These are phyloP conservation scores for Diaporthe destruens DNA, from an alignment of 2,329 filamentous ascomycete genomes.

Conservation along the genomic window DNA sequence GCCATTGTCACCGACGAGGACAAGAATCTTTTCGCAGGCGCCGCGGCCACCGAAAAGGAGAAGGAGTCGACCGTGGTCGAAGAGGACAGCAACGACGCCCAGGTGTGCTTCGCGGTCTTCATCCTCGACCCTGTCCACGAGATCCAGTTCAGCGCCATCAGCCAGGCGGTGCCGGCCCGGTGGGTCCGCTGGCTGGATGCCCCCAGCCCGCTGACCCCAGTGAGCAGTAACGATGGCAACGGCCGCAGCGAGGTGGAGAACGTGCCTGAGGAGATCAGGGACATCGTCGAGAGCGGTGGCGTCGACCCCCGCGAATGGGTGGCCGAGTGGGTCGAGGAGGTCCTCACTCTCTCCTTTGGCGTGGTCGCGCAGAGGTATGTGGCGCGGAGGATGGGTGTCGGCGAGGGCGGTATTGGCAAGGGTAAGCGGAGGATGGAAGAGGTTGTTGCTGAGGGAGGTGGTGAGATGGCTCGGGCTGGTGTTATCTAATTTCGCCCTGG, in stretches of 20 bases:
- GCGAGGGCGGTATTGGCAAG: constrained; percentile 77
- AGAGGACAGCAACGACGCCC: constrained; percentile 67
- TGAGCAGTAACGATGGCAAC: constrained; percentile 61
- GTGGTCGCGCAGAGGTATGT: constrained; percentile 96
- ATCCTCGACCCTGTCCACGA: constrained; percentile 91
- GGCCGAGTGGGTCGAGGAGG: constrained; percentile 95
- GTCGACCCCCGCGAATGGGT: constrained; percentile 98
- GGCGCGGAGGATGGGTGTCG: constrained; percentile 94
- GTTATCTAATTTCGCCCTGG: constrained; percentile 55
- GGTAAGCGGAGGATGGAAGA: constrained; percentile 72
- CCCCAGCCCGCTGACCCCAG: constrained; percentile 67
- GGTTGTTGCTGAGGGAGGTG: constrained; percentile 67
- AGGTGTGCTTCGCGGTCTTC: constrained; percentile 81
- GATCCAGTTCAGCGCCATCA: constrained; percentile 86
- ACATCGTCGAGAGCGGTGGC: constrained; percentile 80
- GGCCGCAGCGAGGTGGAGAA: constrained; percentile 49
- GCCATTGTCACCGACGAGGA: constrained; percentile 78
- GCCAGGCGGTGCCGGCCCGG: constrained; percentile 83
- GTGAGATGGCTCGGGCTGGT: constrained; percentile 72
- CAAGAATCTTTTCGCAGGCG: constrained; percentile 75
- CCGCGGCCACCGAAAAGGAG: constrained; percentile 65
- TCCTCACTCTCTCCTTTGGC: constrained; percentile 81
- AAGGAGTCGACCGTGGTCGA: constrained; percentile 66
- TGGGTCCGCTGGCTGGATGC: constrained; percentile 96
- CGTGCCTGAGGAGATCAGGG: constrained; percentile 87